A percentile compares a stretch with the other conserved stretches of the same genome.
phyloP scores from a whole-genome alignment of 192 early-diverging fungal species.

The Mortierella alpina region DNA sequence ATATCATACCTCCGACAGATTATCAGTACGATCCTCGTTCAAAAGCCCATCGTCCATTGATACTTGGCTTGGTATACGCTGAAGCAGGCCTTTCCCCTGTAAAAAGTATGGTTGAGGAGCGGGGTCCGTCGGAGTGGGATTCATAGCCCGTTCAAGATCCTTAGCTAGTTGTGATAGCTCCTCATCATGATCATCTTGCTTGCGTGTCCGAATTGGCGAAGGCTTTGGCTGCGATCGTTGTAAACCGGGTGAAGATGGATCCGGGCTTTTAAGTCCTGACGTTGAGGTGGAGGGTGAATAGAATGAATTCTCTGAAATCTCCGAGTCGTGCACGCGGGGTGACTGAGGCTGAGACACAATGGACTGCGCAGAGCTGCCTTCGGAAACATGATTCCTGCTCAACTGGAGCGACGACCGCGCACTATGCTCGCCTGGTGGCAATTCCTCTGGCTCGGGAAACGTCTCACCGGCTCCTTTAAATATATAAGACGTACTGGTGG shows the following conservation, averaged over 20 bases:
- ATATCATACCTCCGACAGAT: conserved; percentile 29
- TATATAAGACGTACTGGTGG: too few relatives aligned
- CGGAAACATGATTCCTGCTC: not conserved
- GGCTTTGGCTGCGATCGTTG: conserved; percentile 35
- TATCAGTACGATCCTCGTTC: conserved; percentile 11
- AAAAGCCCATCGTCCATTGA: conserved; percentile 41
- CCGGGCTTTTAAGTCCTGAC: not conserved
- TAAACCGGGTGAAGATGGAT: conserved; percentile 10
- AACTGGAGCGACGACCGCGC: too few relatives aligned
- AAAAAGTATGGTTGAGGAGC: conserved; percentile 38
- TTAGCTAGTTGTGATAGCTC: conserved; percentile 29
- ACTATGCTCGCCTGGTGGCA: too few relatives aligned
- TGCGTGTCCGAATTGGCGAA: conserved; percentile 28
- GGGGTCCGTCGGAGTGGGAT: conserved; percentile 41
- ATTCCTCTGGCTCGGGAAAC: too few relatives aligned
- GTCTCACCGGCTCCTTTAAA: too few relatives aligned
- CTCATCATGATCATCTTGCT: conserved; percentile 10
- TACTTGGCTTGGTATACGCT: conserved; percentile 29
- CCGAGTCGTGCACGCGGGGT: not conserved
- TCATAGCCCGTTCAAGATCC: conserved; percentile 45
- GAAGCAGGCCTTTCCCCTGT: conserved; percentile 32
- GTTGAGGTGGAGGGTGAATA: not conserved
- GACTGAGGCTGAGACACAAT: conserved; percentile 13
- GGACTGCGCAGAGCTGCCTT: not conserved
- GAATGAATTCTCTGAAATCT: too few relatives aligned